Percentiles rank a stretch among this genome's conserved stretches.
Evolutionary conservation across 2,329 filamentous ascomycete species (phyloP).

Genomic region (Scolecobasidium constrictum): DNA sequence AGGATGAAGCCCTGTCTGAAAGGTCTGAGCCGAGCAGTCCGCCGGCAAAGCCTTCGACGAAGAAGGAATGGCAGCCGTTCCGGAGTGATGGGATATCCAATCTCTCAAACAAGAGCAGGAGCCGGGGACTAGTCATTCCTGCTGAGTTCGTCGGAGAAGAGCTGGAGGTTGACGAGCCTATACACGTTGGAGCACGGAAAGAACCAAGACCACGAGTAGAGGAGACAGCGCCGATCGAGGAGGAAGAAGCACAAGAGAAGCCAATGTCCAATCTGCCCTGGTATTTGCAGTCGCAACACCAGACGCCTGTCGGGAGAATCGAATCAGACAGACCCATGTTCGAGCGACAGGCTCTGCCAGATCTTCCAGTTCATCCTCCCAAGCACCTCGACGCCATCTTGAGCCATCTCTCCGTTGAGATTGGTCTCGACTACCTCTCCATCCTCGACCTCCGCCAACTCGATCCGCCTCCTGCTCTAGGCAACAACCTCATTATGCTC

Average conservation of each 20-base stretch:
- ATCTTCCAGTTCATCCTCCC: slow-evolving; percentile 59
- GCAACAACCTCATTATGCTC: slow-evolving; percentile 83
- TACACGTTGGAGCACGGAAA: no score
- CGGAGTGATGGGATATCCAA: not conserved
- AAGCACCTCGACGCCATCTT: slow-evolving; percentile 61
- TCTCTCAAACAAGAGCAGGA: not conserved
- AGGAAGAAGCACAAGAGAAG: not conserved
- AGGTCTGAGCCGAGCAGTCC: not conserved
- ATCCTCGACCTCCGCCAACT: slow-evolving; percentile 75
- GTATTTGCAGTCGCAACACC: slow-evolving; percentile 65
- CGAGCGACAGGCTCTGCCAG: slow-evolving; percentile 47
- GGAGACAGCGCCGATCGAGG: no score
- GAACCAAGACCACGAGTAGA: no score
- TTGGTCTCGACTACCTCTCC: slow-evolving; percentile 73
- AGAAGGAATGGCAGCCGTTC: not conserved
- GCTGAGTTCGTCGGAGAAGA: not conserved
- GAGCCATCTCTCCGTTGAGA: slow-evolving; percentile 68
- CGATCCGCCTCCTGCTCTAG: slow-evolving; percentile 78
- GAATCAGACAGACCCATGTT: slow-evolving; percentile 31
- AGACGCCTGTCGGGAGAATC: slow-evolving; percentile 13
- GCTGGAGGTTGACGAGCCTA: no score
- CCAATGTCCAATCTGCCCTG: slow-evolving; percentile 45
- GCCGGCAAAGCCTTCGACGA: not conserved
- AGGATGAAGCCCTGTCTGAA: not conserved
- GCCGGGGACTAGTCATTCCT: not conserved